A percentile compares a stretch with the other conserved stretches of the same genome.
Conservation (phyloP, 2,329 filamentous ascomycete species). For the Ilyonectria destructans region DNA sequence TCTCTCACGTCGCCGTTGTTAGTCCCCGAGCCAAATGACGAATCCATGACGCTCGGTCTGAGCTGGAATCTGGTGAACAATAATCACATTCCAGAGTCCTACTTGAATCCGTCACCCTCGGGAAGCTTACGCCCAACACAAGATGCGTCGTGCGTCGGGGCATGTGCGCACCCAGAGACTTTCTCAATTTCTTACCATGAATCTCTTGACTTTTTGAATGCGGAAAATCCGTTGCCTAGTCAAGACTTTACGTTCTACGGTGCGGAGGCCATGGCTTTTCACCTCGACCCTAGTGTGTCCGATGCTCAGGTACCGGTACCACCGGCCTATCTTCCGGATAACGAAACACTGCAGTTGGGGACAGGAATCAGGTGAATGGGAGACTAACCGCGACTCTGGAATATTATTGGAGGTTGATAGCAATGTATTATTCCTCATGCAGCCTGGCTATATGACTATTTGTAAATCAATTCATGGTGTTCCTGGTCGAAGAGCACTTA, state of each 20-base stretch:
- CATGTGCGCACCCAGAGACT: background rate
- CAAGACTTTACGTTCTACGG: background rate
- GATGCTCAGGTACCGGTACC: background rate
- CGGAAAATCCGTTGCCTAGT: background rate
- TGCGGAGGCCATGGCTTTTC: background rate
- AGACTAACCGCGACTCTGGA: background rate
- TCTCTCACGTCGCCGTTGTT: background rate
- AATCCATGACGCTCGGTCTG: background rate
- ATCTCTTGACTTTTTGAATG: background rate
- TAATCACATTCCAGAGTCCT: background rate
- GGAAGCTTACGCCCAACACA: background rate
- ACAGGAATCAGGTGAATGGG: background rate
- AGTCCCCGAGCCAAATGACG: background rate
- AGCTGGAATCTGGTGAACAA: background rate
- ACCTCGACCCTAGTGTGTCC: background rate
- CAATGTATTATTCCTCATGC: background rate
- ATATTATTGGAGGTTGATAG: background rate
- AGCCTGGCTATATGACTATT: background rate
- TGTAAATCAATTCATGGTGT: background rate
- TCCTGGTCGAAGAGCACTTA: background rate
- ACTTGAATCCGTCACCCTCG: background rate
- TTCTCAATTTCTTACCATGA: background rate
- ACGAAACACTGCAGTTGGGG: background rate
- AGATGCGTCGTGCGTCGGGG: background rate
- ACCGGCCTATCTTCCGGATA: background rate